Evolutionary conservation across 1,284 basidiomycete genomes (phyloP), one percentile per base, ranked within the genome.

Genomic region (Exobasidium rhododendri): DNA sequence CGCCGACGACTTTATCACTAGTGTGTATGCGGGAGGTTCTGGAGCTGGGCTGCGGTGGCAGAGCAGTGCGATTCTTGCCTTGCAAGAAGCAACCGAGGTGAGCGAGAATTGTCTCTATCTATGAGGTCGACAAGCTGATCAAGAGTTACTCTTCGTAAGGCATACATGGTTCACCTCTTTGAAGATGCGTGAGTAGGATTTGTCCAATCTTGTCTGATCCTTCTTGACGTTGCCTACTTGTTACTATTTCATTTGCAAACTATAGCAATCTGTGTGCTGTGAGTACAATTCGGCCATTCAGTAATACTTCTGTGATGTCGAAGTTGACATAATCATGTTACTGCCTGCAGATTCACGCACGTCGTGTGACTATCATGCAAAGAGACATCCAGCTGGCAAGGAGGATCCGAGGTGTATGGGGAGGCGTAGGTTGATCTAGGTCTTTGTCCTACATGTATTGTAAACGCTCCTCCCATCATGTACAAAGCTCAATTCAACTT

Each of bases 291-390:
- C 54, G 10, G 43, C 43, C 43, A 14, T 14, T 44, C 43, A 14
- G 14, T 14, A 14, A 14, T 44, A 14, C 22, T n/a, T n/a, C 22
- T n/a, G n/a, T n/a, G n/a, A 14, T 44, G 14, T 14, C 14, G 14
- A 14, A 14, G n/a, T n/a, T 14, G n/a, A n/a, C n/a, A n/a, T n/a
- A n/a, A n/a, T n/a, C n/a, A n/a, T n/a, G n/a, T 50, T 50, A 10
- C 47, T 20, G 14, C 22, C 20, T 50, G 7, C 47, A 50, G 29
- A 74, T 76, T 43, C 74, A 76, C 62, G 73, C 74, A 46, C 73
- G 74, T 61, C 67, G 77, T 17, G 77, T 79, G 3, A 79, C 77
- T 1, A 67, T 79, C 43, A 79, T 79, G 77, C 74, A 79, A 61
- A 70, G 76, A 7, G 77, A 79, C 49, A 76, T 79, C 55, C 76